phyloP scores from a whole-genome alignment of 176 grass and related monocot genomes.

The bread wheat (Triticum aestivum) region IWGSC_CS_RefSeq_v2.1 NC_057800.1:669782937-669783436 shows the following conservation, averaged over 20 bases:
- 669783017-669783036: constrained; percentile 93
- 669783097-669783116: constrained; percentile 66
- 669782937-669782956: constrained; percentile 13
- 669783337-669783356: constrained; percentile 44
- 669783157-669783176: constrained; percentile 89
- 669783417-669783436: background rate
- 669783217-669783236: background rate
- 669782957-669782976: constrained; percentile 58
- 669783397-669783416: constrained; percentile 15
- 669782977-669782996: constrained; percentile 99
- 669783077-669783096: constrained; percentile 16
- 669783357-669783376: background rate
- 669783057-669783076: constrained; percentile 10
- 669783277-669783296: constrained; percentile 78
- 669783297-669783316: constrained; percentile 90
- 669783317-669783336: constrained; percentile 88
- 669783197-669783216: constrained; percentile 26
- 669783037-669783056: background rate
- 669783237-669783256: constrained; percentile 57
- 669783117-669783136: constrained; percentile 65
- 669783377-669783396: background rate
- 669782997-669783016: constrained; percentile 97
- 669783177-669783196: constrained; percentile 47
- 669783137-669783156: constrained; percentile 66
- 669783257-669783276: constrained; percentile 77